Evolutionary conservation across 2,329 filamentous ascomycete genomes (phyloP).

Genomic region (Exserohilum rostratum): DNA sequence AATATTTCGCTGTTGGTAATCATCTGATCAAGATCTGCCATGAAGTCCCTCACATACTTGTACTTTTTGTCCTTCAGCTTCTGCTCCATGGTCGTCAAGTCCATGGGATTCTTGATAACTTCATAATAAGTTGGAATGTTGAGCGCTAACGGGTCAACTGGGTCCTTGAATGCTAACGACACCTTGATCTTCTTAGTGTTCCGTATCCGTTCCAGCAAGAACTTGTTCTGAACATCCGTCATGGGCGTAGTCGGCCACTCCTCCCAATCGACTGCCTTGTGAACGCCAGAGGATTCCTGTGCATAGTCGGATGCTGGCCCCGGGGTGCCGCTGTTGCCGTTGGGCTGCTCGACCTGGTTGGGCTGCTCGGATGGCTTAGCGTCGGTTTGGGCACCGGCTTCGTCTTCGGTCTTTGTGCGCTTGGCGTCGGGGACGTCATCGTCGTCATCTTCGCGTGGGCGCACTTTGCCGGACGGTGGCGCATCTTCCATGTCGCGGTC

Average conservation of each 20-base stretch:
- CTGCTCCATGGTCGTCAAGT: conserved; percentile 80
- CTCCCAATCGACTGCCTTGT: conserved; percentile 42
- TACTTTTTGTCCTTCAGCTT: conserved; percentile 78
- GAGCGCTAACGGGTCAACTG: conserved; percentile 78
- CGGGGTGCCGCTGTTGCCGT: conserved; percentile 28
- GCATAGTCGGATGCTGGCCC: conserved; percentile 35
- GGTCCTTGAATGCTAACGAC: conserved; percentile 74
- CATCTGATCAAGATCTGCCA: conserved; percentile 76
- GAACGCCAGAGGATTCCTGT: conserved; percentile 38
- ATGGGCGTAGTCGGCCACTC: conserved; percentile 42
- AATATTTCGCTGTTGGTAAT: conserved; percentile 79
- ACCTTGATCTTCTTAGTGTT: conserved; percentile 86
- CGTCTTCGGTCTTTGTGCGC: conserved; percentile 73
- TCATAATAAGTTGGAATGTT: conserved; percentile 75
- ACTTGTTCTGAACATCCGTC: conserved; percentile 65
- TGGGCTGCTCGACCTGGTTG: conserved; percentile 37
- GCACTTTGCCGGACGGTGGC: conserved; percentile 56
- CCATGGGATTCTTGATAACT: conserved; percentile 79
- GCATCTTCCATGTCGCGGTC: conserved; percentile 50
- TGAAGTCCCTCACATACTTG: conserved; percentile 71
- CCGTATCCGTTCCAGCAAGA: conserved; percentile 69
- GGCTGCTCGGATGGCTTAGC: conserved; percentile 55
- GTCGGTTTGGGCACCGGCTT: conserved; percentile 39
- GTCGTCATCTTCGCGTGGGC: conserved; percentile 68
- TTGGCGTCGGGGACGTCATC: conserved; percentile 70